A percentile compares a stretch with the other conserved stretches of the same genome.
Evolutionary conservation across 1,139 yeast species (phyloP).

Genomic region (Lizanozyma gosingica): DNA sequence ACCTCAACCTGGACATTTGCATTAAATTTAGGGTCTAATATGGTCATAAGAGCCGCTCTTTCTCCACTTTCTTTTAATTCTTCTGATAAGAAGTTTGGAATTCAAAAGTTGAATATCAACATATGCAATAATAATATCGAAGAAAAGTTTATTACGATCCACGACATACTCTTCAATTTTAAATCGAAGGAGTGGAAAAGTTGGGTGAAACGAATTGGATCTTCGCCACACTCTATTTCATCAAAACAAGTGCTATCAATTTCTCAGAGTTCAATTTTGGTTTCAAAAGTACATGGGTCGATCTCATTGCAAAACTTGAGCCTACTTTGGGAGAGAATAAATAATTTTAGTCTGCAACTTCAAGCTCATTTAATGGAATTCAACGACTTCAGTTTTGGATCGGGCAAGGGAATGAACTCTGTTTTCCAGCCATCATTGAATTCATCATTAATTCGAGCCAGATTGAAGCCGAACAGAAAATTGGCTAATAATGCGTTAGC

Average conservation of each 20-base stretch:
- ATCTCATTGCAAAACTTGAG: background rate
- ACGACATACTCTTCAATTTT: background rate
- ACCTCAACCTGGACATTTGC: background rate
- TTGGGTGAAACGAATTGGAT: background rate
- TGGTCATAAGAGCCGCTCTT: background rate
- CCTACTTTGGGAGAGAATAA: background rate
- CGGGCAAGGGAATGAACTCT: background rate
- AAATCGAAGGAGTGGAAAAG: background rate
- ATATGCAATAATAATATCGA: background rate
- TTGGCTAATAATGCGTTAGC: constrained; percentile 3
- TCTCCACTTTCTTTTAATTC: background rate
- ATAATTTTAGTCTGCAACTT: background rate
- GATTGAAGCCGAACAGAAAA: constrained; percentile 5
- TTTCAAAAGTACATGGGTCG: background rate
- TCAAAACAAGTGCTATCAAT: background rate
- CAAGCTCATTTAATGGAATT: background rate
- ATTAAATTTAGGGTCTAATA: background rate
- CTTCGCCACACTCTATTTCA: background rate
- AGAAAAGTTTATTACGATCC: background rate
- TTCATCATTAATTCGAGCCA: constrained; percentile 5
- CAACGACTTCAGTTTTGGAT: background rate
- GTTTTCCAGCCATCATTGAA: constrained; percentile 1
- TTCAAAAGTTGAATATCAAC: background rate
- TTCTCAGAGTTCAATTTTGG: background rate
- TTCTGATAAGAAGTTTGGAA: background rate